phyloP scores from a whole-genome alignment of 129 eudicot species.

The Silybum marianum region DNA sequence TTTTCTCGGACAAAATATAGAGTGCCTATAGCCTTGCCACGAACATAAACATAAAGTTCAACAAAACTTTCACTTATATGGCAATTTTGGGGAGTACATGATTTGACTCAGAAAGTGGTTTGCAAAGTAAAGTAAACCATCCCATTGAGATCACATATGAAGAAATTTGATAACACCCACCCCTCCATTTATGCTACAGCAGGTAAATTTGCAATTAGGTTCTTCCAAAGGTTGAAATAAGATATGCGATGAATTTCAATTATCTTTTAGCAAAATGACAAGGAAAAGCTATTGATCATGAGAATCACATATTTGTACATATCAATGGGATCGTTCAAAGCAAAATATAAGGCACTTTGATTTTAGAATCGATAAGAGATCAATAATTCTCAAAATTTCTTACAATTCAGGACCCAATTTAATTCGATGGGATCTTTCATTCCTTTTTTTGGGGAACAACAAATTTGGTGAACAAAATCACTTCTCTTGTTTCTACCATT shows the following conservation, averaged over 20 bases:
- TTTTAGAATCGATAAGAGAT: neutral
- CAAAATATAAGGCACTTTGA: neutral
- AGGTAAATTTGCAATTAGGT: neutral
- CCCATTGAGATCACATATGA: too few relatives aligned
- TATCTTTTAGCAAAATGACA: neutral
- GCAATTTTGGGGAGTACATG: neutral
- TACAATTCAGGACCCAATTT: neutral
- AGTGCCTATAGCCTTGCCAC: neutral
- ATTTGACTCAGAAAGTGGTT: neutral
- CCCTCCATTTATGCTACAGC: neutral
- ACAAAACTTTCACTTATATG: slow-evolving; percentile 11
- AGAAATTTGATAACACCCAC: neutral
- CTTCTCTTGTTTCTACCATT: slow-evolving; percentile 5
- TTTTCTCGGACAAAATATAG: neutral
- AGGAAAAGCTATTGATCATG: neutral
- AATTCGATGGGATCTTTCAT: neutral
- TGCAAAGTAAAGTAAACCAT: neutral
- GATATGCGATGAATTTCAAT: neutral
- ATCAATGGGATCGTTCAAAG: neutral
- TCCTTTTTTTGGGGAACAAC: neutral
- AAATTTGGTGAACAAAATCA: neutral
- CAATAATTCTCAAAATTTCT: neutral
- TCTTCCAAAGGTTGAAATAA: neutral
- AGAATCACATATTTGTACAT: neutral
- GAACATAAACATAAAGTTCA: neutral